Conservation (phyloP, 1,139 yeast species). For the Yamadazyma atmosphaerica region DNA sequence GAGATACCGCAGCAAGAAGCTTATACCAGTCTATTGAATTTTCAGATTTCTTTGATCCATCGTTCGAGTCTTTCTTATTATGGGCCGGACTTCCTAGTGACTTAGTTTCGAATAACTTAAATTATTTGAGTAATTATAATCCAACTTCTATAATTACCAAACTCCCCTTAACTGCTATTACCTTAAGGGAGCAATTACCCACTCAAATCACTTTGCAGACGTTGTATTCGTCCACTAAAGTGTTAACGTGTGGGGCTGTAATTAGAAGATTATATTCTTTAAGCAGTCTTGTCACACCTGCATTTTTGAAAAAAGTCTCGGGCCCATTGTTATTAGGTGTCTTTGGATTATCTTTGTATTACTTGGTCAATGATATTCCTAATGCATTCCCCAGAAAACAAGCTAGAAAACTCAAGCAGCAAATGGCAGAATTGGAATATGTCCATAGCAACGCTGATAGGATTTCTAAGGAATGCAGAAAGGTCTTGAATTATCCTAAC, state of each 20-base stretch:
- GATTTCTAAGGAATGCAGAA: slow-evolving; percentile 77
- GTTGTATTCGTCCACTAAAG: slow-evolving; percentile 44
- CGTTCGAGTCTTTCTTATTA: slow-evolving; percentile 53
- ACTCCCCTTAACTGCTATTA: slow-evolving; percentile 32
- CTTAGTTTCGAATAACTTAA: slow-evolving; percentile 26
- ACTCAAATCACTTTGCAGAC: slow-evolving; percentile 44
- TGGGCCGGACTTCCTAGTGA: slow-evolving; percentile 46
- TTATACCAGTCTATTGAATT: slow-evolving; percentile 61
- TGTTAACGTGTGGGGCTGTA: slow-evolving; percentile 45
- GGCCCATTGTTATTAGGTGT: slow-evolving; percentile 53
- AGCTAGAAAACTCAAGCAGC: slow-evolving; percentile 65
- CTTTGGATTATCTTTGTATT: slow-evolving; percentile 60
- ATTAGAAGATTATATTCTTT: slow-evolving; percentile 31
- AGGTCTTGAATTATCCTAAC: slow-evolving; percentile 78
- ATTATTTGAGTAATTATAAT: slow-evolving; percentile 33
- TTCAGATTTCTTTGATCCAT: slow-evolving; percentile 76
- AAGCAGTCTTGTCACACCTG: slow-evolving; percentile 28
- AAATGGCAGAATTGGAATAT: slow-evolving; percentile 68
- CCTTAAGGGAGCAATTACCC: slow-evolving; percentile 37
- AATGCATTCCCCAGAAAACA: slow-evolving; percentile 85
- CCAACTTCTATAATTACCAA: slow-evolving; percentile 35
- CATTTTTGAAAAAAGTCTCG: slow-evolving; percentile 34
- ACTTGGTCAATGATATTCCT: slow-evolving; percentile 78
- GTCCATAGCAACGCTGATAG: slow-evolving; percentile 76
- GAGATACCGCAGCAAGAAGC: slow-evolving; percentile 61